Base-by-base conservation (phyloP, 2,329 filamentous ascomycete genomes). In the Venturia oleaginea region DNA sequence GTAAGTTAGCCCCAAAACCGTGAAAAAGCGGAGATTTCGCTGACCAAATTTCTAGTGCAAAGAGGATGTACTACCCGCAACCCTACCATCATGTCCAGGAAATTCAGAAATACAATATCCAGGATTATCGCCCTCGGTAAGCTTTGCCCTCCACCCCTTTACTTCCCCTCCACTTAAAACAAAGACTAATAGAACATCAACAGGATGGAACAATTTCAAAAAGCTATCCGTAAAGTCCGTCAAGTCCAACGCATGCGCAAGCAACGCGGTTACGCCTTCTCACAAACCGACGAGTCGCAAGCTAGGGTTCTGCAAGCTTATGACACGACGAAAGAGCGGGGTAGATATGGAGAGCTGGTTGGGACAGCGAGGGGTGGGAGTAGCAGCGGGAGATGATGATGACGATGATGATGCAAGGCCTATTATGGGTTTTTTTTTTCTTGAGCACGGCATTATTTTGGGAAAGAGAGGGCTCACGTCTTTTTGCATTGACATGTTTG, bases 41-140 rank as follows among this genome's bases (percentile, higher is more conserved):
- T 62, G 62, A 63, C 62, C 59, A 27, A 27, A 17, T 4, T 7
- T 61, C 43, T 54, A 79, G 77, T 71, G 87, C 86, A 67, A 97
- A 96, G 81, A 85, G 94, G 68, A 97, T 99, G 92, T 99, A 97
- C 79, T 88, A 87, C 70, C 94, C 94, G 27, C 90, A 97, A 77
- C 87, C 91, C 54, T 99, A 99, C 73, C 94, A 99, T 71, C 94
- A 99, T 75, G 94, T 99, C 68, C 94, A 99, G 77, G 94, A 99
- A 79, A 99, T 99, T 70, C 94, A 99, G 77, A 99, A 99, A 79
- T 99, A 97, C 80, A 99, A 99, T 72, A 96, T 99, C 66, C 94
- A 99, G 79, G 94, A 99, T 79, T 99, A 99, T 77, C 84, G 94
- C 73, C 94, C 94, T 67, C 87, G 94, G 90, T 92, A 84, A 83